These are phyloP conservation scores for Phaffia rhodozyma DNA, from an alignment of 1,284 basidiomycete genomes.

Conservation along the genomic window DNA sequence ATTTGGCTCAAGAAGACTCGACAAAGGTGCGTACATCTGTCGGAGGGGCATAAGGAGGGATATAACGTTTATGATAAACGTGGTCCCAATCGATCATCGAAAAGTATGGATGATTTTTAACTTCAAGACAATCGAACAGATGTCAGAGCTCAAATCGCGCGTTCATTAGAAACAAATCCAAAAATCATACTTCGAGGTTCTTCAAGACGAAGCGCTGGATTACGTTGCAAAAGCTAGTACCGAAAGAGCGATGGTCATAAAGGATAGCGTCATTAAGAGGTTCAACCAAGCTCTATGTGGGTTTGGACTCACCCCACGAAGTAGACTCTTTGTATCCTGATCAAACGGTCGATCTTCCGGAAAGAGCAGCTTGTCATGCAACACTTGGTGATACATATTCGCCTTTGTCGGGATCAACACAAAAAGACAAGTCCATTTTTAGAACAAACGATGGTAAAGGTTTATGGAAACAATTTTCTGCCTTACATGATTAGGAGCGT, in stretches of 20 bases:
- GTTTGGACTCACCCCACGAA: conserved; percentile 62
- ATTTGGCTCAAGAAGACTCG: too few species aligned
- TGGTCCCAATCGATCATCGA: conserved; percentile 73
- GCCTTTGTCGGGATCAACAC: conserved; percentile 28
- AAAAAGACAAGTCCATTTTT: too few species aligned
- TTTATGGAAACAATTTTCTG: neutral
- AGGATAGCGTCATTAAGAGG: conserved; percentile 17
- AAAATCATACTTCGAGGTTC: conserved; percentile 49
- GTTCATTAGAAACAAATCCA: neutral
- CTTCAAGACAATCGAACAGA: conserved; percentile 27
- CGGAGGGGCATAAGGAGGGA: conserved; percentile 88
- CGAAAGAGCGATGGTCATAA: conserved; percentile 11
- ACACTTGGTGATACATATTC: conserved; percentile 79
- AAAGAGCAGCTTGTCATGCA: conserved; percentile 78
- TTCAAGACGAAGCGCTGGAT: conserved; percentile 76
- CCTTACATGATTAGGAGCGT: neutral
- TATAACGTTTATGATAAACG: conserved; percentile 71
- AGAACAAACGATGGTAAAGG: neutral
- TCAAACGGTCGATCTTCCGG: conserved; percentile 82
- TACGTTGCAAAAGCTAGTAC: conserved; percentile 60
- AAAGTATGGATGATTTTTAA: conserved; percentile 92
- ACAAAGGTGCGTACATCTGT: conserved; percentile 58
- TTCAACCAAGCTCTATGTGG: conserved; percentile 1
- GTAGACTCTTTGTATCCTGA: conserved; percentile 84
- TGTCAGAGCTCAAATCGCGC: neutral